Evolutionary conservation across 768 basidiomycete genomes (phyloP), one percentile per base, ranked within the genome.

Genomic region (Lactarius quietus): DNA sequence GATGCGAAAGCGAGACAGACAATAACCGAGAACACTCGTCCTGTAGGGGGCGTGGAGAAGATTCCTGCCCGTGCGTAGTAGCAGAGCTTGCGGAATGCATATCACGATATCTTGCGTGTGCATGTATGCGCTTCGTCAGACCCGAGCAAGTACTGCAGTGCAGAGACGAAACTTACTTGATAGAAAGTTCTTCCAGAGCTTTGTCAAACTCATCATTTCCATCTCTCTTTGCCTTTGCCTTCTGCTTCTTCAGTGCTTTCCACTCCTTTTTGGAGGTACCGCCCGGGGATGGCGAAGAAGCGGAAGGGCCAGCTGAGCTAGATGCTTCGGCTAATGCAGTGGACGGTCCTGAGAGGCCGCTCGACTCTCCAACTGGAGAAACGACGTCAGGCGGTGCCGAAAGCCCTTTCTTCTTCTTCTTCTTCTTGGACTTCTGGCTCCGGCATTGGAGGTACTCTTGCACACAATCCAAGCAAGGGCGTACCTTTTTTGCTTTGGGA

Each of bases 181-280:
- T 66, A 1, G 89, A 86, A n/a, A 98, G 80, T 71, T 97, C 93
- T 1, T 87, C 89, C 12, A 98, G 79, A 0, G 88, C 94, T 61
- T 84, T 80, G 70, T 97, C 94, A 31, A 98, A 78, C 68, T 98
- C 93, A 70, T 95, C 90, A 61, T 80, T 75, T 17, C 82, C 85
- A 0, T 82, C 83, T 58, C 85, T 74, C 70, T 78, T 88, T 36
- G 74, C 77, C 75, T 85, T 86, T 61, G 82, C 85, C 73, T 88
- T 90, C 1, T 82, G 84, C 72, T 87, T 86, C 75, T 88, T 88
- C 28, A 73, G 58, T 3, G 80, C 75, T 5, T 86, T 82, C 68
- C 84, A 85, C 74, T 85, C 83, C 71, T 87, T 71, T 43, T 75
- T 76, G 3, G 76, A 74, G 3, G 68, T 60, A 4, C 48, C 59